Percentiles rank a stretch among this genome's conserved stretches.
Evolutionary conservation across 352 stramenopile species (phyloP).

Genomic region (Phytophthora cryptogea): DNA sequence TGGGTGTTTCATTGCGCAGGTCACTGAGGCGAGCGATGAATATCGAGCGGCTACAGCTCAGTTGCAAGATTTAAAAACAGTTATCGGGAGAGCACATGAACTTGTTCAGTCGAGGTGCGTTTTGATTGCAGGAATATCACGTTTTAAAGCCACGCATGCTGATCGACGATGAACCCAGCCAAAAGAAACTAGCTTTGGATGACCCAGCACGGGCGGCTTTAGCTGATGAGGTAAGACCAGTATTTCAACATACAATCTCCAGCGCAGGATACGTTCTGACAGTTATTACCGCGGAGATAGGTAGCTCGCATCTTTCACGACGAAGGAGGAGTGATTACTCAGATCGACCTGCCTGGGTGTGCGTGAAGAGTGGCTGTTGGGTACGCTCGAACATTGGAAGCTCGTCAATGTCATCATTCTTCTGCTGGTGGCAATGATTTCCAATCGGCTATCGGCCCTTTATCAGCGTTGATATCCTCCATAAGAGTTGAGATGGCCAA

Average conservation of each 20-base stretch:
- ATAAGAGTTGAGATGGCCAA: constrained; percentile 74
- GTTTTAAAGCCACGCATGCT: background rate
- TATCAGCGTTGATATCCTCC: constrained; percentile 50
- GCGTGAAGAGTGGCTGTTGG: background rate
- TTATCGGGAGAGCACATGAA: constrained; percentile 24
- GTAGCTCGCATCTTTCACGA: constrained; percentile 42
- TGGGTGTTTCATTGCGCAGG: constrained; percentile 3
- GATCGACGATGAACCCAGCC: constrained; percentile 13
- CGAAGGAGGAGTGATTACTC: constrained; percentile 28
- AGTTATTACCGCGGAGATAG: constrained; percentile 7
- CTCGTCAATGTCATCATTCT: constrained; percentile 1
- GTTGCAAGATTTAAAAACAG: constrained; percentile 25
- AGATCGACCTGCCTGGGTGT: constrained; percentile 7
- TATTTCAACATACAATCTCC: background rate
- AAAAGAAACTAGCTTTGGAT: constrained; percentile 33
- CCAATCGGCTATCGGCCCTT: constrained; percentile 15
- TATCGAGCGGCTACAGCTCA: constrained; percentile 20
- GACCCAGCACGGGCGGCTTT: constrained; percentile 27
- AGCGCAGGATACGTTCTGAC: background rate
- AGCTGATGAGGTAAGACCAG: constrained; percentile 27
- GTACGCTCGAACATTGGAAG: background rate
- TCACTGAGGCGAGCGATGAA: constrained; percentile 20
- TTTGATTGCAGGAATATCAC: background rate
- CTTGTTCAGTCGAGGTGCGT: constrained; percentile 24
- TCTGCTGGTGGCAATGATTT: constrained; percentile 9